Evolutionary conservation across 176 grass and related monocot genomes (phyloP).

Genomic region (Rhynchospora pubera): DNA sequence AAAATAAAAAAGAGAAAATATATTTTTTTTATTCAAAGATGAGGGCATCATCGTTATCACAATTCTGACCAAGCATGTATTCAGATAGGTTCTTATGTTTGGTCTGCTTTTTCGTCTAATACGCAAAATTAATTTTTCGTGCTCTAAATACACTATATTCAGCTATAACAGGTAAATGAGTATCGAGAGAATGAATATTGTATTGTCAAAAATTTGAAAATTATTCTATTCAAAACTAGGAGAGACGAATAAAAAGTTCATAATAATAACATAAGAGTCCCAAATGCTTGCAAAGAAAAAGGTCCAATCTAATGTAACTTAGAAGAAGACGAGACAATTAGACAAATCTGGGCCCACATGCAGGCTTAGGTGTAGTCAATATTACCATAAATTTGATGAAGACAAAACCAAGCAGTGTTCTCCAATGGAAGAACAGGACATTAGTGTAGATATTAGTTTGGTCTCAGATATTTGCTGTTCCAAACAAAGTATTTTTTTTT

Average conservation of each 20-base stretch:
- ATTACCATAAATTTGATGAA: conserved; percentile 10
- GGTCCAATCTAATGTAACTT: not conserved
- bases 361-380: conserved; percentile 2
- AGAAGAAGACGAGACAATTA: not conserved
- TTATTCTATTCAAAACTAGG: too few relatives aligned
- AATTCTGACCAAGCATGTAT: too few relatives aligned
- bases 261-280: not conserved
- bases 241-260: not conserved
- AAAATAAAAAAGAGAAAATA: too few relatives aligned
- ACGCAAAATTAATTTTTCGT: too few relatives aligned
- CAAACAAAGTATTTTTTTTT: not conserved
- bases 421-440: not conserved
- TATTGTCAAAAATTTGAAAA: too few relatives aligned
- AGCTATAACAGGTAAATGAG: too few relatives aligned
- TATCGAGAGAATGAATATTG: too few relatives aligned
- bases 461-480: not conserved
- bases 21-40: too few relatives aligned
- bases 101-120: too few relatives aligned
- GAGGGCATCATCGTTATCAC: too few relatives aligned
- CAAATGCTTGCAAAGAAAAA: not conserved
- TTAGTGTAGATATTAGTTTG: not conserved
- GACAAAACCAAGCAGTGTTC: conserved; percentile 5
- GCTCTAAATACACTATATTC: too few relatives aligned
- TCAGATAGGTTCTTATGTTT: too few relatives aligned
- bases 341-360: not conserved